A percentile compares a stretch with the other conserved stretches of the same genome.
phyloP scores from a whole-genome alignment of 345 rosid genomes.

The Populus pruinosa region DNA sequence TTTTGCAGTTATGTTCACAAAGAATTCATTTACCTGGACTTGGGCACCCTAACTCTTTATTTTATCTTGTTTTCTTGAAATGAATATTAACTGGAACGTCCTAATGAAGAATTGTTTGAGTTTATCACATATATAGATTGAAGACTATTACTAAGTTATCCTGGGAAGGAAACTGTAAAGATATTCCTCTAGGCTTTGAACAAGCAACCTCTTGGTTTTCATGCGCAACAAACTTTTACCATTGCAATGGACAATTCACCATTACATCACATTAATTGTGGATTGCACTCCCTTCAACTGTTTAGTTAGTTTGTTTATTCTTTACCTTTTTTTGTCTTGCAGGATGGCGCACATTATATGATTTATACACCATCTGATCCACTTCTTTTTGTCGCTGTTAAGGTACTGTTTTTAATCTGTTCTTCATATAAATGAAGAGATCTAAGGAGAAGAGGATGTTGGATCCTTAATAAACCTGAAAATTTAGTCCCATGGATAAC shows the following conservation, averaged over 20 bases:
- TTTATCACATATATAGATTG: too few relatives aligned
- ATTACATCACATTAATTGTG: neutral
- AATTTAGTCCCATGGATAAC: too few relatives aligned
- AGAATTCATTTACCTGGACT: too few relatives aligned
- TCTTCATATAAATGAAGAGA: neutral
- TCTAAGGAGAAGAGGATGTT: neutral
- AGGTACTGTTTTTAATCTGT: constrained; percentile 41
- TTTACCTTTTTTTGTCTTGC: constrained; percentile 18
- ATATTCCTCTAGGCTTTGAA: too few relatives aligned
- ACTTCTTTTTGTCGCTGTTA: constrained; percentile 79
- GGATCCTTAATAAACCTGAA: too few relatives aligned
- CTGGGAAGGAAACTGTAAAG: too few relatives aligned
- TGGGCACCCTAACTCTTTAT: neutral
- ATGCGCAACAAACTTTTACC: too few relatives aligned
- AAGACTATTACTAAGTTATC: too few relatives aligned
- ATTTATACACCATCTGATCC: constrained; percentile 82
- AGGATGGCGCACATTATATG: constrained; percentile 97
- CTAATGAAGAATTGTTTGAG: neutral
- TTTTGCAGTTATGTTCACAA: neutral
- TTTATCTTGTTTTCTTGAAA: neutral
- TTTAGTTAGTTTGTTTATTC: neutral
- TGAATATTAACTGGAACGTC: neutral
- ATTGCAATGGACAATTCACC: too few relatives aligned
- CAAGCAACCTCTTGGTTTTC: too few relatives aligned
- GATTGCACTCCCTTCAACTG: neutral